Percentiles rank a stretch among this genome's conserved stretches.
Evolutionary conservation across 106 monocot species (phyloP).

Genomic region (Cymbidium sinense): DNA sequence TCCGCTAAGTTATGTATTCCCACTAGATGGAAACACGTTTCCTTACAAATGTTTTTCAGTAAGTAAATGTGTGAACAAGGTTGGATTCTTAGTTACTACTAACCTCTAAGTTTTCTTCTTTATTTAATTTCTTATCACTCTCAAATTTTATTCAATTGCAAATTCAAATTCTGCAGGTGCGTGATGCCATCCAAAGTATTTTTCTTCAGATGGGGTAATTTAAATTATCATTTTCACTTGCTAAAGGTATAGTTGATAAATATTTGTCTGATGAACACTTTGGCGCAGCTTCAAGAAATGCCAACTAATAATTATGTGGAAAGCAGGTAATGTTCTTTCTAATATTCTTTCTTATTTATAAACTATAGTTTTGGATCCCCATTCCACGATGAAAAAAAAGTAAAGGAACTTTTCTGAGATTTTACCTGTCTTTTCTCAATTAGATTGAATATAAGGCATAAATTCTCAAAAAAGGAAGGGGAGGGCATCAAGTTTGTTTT

Average conservation of each 20-base stretch:
- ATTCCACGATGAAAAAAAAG: too few relatives aligned
- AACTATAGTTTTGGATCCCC: too few relatives aligned
- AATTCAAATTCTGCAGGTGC: constrained; percentile 46
- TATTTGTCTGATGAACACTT: constrained; percentile 4
- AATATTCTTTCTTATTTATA: too few relatives aligned
- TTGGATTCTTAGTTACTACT: background rate
- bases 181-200: constrained; percentile 73
- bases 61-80: background rate
- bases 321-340: constrained; percentile 58
- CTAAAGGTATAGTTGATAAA: constrained; percentile 3
- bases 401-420: background rate
- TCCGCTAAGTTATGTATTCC: background rate
- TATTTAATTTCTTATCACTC: background rate
- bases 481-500: background rate
- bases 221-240: background rate
- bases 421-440: background rate
- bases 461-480: too few relatives aligned
- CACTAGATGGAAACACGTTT: background rate
- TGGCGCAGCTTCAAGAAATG: constrained; percentile 90
- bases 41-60: background rate
- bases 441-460: background rate
- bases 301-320: constrained; percentile 95
- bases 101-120: background rate
- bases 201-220: constrained; percentile 90
- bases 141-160: background rate